These are phyloP conservation scores for Scytalidium sp. DNA, from an alignment of 2,329 filamentous ascomycete species.

Conservation along the genomic window DNA sequence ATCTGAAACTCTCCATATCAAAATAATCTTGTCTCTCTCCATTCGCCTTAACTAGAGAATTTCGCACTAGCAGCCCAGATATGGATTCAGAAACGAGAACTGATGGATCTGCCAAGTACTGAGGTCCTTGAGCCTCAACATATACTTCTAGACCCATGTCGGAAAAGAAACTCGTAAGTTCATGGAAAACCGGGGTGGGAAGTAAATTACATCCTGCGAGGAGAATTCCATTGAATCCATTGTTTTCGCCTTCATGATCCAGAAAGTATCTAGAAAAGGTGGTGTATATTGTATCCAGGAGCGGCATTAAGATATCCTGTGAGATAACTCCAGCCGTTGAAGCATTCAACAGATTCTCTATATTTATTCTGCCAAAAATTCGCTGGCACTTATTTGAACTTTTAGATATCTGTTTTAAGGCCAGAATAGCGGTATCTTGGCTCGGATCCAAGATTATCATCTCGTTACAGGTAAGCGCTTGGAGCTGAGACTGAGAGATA, in stretches of 20 bases:
- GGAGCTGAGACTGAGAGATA: conserved; percentile 5
- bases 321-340: background rate
- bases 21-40: conserved; percentile 42
- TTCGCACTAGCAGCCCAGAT: conserved; percentile 38
- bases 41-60: conserved; percentile 37
- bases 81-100: conserved; percentile 31
- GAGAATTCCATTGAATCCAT: conserved; percentile 36
- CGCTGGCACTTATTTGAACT: conserved; percentile 8
- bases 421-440: conserved; percentile 10
- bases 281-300: conserved; percentile 16
- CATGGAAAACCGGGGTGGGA: conserved; percentile 20
- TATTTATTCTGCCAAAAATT: conserved; percentile 30
- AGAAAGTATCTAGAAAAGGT: conserved; percentile 20
- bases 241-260: conserved; percentile 27
- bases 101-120: conserved; percentile 34
- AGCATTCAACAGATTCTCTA: conserved; percentile 2
- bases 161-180: conserved; percentile 27
- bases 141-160: conserved; percentile 34
- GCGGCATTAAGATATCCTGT: conserved; percentile 2
- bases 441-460: conserved; percentile 12
- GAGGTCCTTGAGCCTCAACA: conserved; percentile 36
- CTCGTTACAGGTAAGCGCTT: conserved; percentile 5
- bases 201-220: conserved; percentile 38
- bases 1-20: conserved; percentile 35
- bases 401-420: conserved; percentile 12